Base-by-base conservation (phyloP, 495 filamentous ascomycete genomes). In the Podospora bellae-mahoneyi region DNA sequence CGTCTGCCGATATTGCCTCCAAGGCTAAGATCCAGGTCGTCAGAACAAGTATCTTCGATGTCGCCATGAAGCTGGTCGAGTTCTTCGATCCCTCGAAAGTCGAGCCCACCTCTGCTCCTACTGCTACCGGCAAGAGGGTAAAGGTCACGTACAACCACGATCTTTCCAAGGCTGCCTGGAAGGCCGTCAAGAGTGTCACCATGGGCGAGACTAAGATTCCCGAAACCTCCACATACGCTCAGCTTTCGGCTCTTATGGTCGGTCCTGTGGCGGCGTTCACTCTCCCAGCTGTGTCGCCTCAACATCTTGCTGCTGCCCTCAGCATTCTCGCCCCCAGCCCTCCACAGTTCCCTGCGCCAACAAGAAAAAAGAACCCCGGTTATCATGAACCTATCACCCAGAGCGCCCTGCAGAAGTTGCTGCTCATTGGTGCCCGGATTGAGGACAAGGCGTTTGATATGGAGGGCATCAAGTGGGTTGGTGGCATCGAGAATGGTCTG, bases 11-110 rank as follows among this genome's bases (percentile, higher is more conserved):
- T 10, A 64, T 84, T 59, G 64, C 78, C n/a, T 73, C 86, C 1
- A 79, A 80, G 26, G 88, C 94, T 70, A 87, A 90, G 76, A 75
- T 98, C 39, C 90, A 93, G 75, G 89, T 94, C 18, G 82, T 98
- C 61, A 90, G 93, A 76, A 91, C 91, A n/a, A 88, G 90, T 70
- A 93, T 98, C 63, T 94, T 99, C 81, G 88, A 88, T 68, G 84
- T 90, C 18, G 95, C 94, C 3, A 79, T 97, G 48, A 87, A 89
- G 66, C 86, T 97, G 60, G 89, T 93, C 65, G 95, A 98, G 75
- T 93, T 91, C 78, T 97, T 90, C 84, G 83, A 90, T 56, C 89
- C 92, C 4, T 83, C 82, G 19, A 65, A 71, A 5, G 73, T 76
- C 15, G 59, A 54, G 4, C 70, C 72, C 3, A 70, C 73, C 3